Conservation (phyloP, 1,139 yeast species). For the Geotrichum phurueaensis region DNA sequence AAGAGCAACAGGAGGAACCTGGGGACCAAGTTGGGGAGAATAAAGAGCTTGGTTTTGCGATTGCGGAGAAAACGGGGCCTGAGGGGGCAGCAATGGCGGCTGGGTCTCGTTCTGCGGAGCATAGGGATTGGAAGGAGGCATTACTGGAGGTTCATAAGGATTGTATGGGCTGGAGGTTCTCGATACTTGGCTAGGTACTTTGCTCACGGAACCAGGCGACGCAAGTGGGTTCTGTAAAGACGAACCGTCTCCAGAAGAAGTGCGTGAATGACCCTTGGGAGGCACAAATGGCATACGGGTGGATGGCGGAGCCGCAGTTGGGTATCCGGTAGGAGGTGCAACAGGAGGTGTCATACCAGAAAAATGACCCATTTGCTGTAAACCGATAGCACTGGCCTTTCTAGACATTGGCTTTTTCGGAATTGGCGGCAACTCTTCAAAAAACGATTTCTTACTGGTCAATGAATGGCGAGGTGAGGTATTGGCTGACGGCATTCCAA, state of each 20-base stretch:
- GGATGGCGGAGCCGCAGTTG: background rate
- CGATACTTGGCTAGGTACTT: background rate
- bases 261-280: background rate
- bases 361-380: constrained; percentile 12
- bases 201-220: constrained; percentile 1
- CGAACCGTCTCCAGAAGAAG: background rate
- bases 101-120: background rate
- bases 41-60: background rate
- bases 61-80: background rate
- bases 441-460: constrained; percentile 40
- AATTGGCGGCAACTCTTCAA: constrained; percentile 48
- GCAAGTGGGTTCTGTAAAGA: background rate
- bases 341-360: constrained; percentile 13
- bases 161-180: constrained; percentile 10
- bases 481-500: background rate
- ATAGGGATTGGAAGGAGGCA: constrained; percentile 8
- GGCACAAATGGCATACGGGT: background rate
- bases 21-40: background rate
- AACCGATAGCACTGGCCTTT: constrained; percentile 17
- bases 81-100: background rate
- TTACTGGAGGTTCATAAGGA: constrained; percentile 5
- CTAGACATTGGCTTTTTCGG: constrained; percentile 25
- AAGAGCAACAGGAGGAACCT: background rate
- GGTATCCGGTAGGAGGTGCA: constrained; percentile 21
- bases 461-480: constrained; percentile 5